These are phyloP conservation scores for Mucor racemosus DNA, from an alignment of 371 early-diverging fungal genomes.

Conservation along the genomic window DNA sequence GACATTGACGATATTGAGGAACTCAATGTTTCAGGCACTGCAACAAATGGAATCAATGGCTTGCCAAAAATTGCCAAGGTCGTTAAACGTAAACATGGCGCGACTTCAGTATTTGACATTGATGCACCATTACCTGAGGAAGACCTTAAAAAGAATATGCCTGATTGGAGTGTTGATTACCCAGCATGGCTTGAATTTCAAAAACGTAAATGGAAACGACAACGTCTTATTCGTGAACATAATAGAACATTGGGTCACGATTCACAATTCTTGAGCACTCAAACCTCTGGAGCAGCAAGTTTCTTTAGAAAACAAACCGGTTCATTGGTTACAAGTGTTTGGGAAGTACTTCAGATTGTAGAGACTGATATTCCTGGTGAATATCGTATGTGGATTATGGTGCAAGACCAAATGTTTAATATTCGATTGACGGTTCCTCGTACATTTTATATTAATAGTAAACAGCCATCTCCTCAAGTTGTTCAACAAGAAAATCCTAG, in stretches of 20 bases:
- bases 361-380: conserved; percentile 86
- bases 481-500: conserved; percentile 29
- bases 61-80: conserved; percentile 40
- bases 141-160: conserved; percentile 53
- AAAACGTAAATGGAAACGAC: conserved; percentile 75
- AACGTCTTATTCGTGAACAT: conserved; percentile 54
- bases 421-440: conserved; percentile 83
- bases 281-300: conserved; percentile 30
- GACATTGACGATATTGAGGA: conserved; percentile 41
- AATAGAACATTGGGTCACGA: conserved; percentile 40
- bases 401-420: conserved; percentile 70
- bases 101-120: conserved; percentile 17
- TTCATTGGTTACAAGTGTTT: conserved; percentile 58
- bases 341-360: conserved; percentile 88
- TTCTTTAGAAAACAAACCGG: conserved; percentile 65
- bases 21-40: conserved; percentile 31
- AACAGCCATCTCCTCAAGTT: conserved; percentile 54
- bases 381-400: conserved; percentile 82
- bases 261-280: conserved; percentile 7
- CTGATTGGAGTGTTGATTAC: conserved; percentile 64
- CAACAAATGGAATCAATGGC: conserved; percentile 8
- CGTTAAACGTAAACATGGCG: conserved; percentile 31
- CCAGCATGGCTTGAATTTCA: conserved; percentile 68
- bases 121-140: conserved; percentile 35
- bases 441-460: conserved; percentile 83